Evolutionary conservation across 2,329 filamentous ascomycete genomes (phyloP), one percentile per base, ranked within the genome.

Genomic region (Pyricularia sp.): DNA sequence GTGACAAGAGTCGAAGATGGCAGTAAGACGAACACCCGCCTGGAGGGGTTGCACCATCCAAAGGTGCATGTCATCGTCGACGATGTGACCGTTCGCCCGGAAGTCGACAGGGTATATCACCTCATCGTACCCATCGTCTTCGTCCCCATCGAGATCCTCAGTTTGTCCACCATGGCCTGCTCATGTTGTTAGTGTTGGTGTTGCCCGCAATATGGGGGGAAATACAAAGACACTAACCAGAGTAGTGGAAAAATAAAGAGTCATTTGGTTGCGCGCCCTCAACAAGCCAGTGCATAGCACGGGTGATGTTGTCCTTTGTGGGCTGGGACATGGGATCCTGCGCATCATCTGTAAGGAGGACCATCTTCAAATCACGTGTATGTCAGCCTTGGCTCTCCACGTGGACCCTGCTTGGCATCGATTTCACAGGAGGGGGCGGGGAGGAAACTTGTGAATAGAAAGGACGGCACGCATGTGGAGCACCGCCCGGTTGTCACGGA

Each of bases 1-100:
- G 76, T 92, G 89, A 75, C 89, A 92, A 6, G 87, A 90, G 75
- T 92, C 89, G 75, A 92, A 92, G 72, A 92, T 91, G 71, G 88
- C 88, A 0, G 89, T 92, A 65, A 91, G 78, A 78, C 93, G 88
- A 33, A 97, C 93, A 71, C 94, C 94, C 2, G 91, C 83, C 70
- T 86, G 83, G 16, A 99, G 81, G 3, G 90, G 83, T 64, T 81
- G 81, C 60, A 99, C 93, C 77, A 93, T 87, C 71, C 88, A 86
- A 70, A 82, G 79, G 75, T 93, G 89, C 78, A 91, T 89, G 74
- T 91, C 87, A 71, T 92, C 89, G 72, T 92, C 89, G 65, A 89
- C 84, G 66, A 92, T 90, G 74, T 90, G 87, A 40, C 88, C 88
- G n/a, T 82, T 82, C 28, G 79, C 75, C 66, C 86, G 78, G 76